Evolutionary conservation across 2,329 filamentous ascomycete species (phyloP), one percentile per base, ranked within the genome.

Genomic region (Calycina herbarum): DNA sequence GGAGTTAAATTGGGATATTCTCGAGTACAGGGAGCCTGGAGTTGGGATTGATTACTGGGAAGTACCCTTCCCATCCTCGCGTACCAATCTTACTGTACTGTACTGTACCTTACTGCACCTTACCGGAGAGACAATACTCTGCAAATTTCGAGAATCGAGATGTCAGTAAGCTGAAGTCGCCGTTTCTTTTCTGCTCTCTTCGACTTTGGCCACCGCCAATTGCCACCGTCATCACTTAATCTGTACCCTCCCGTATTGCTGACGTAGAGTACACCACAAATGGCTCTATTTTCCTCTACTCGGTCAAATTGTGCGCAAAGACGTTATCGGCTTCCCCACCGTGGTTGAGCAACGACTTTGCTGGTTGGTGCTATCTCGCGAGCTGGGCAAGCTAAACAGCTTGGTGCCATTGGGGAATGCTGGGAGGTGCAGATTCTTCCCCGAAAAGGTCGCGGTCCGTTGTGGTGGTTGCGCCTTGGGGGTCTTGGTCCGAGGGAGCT

Each of bases 381-480:
- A 56, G 11, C 51, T 3, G n/a, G 20, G n/a, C 20, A 31, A 31
- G 24, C 54, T 29, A 15, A 8, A 6, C 13, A 15, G 24, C 20
- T 29, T 57, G 3, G 54, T 15, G 54, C 54, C 54, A 35, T 20
- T 57, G 54, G 54, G 54, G 54, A 57, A 57, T 57, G 54, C 20
- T 33, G 27, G 54, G 27, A 29, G 17, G 20, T 57, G 15, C 48
- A 20, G 48, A 54, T 20, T n/a, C n/a, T 54, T 20, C 48, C 48
- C 48, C 24, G 48, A 54, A 54, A 13, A 10, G 48, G 48, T 5
- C 2, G 15, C 5, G 24, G 10, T n/a, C 27, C 24, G 54, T 24
- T 29, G 54, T 15, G 27, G 27, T 2, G 27, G 54, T 24, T 29
- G 54, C 54, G 31, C 27, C 27, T 57, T 15, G 27, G 27, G 31